Conservation (phyloP, 2,329 filamentous ascomycete genomes). For the Lachnellula arida region DNA sequence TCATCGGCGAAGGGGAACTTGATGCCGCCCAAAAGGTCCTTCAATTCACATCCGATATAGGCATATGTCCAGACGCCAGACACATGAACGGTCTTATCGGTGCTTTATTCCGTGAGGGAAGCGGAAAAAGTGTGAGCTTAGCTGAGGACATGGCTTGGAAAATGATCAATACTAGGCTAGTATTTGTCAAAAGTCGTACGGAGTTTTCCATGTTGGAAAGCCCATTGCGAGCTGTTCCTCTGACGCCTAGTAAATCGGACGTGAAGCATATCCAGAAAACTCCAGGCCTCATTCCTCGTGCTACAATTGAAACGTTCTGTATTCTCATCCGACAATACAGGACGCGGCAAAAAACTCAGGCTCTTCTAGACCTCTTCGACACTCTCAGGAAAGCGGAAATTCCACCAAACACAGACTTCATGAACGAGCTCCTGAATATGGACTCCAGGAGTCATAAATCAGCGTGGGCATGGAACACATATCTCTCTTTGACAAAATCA, state of each 20-base stretch:
- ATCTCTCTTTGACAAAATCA: slow-evolving; percentile 15
- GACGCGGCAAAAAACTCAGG: slow-evolving; percentile 51
- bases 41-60: slow-evolving; percentile 67
- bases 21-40: slow-evolving; percentile 69
- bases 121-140: slow-evolving; percentile 47
- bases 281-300: slow-evolving; percentile 47
- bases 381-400: slow-evolving; percentile 61
- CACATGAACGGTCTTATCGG: slow-evolving; percentile 81
- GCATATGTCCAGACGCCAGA: slow-evolving; percentile 63
- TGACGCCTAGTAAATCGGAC: slow-evolving; percentile 11
- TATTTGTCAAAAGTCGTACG: slow-evolving; percentile 49
- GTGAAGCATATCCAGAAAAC: slow-evolving; percentile 24
- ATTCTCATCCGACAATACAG: slow-evolving; percentile 70
- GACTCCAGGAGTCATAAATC: slow-evolving; percentile 17
- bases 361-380: slow-evolving; percentile 56
- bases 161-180: slow-evolving; percentile 68
- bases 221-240: slow-evolving; percentile 13
- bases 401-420: slow-evolving; percentile 65
- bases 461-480: slow-evolving; percentile 25
- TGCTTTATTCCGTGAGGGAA: slow-evolving; percentile 66
- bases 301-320: slow-evolving; percentile 73
- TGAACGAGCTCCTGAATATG: slow-evolving; percentile 68
- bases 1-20: slow-evolving; percentile 68
- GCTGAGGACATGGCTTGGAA: slow-evolving; percentile 69
- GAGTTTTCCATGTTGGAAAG: slow-evolving; percentile 6